Conservation (phyloP, 179 eudicot species). For the Silene noctiflora region DNA sequence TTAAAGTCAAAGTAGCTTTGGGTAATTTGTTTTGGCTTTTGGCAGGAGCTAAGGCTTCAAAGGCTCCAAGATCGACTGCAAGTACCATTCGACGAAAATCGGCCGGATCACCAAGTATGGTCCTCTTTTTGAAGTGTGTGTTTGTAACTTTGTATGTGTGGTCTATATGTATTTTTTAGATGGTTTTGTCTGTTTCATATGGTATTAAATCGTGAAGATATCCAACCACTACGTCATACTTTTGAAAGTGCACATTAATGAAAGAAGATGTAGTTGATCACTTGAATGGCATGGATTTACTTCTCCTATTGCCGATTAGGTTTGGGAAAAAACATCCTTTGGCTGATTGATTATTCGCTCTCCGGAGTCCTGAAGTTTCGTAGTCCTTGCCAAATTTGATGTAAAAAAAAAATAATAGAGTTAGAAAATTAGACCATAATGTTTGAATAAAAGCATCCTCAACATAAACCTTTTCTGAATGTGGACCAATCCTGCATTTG, state of each 20-base stretch:
- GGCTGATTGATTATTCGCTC: too few relatives aligned
- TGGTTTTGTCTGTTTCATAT: background rate
- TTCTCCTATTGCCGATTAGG: background rate
- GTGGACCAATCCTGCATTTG: background rate
- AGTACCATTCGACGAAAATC: constrained; percentile 65
- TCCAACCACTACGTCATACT: background rate
- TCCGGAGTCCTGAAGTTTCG: too few relatives aligned
- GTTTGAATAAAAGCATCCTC: too few relatives aligned
- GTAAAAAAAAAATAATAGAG: too few relatives aligned
- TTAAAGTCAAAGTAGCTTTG: background rate
- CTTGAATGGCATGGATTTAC: background rate
- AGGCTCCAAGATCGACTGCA: constrained; percentile 53
- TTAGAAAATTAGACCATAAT: too few relatives aligned
- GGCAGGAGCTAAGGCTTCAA: constrained; percentile 66
- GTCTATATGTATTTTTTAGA: background rate
- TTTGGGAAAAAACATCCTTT: background rate
- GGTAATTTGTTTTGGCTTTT: constrained; percentile 11
- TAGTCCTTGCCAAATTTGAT: too few relatives aligned
- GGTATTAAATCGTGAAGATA: background rate
- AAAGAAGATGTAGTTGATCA: background rate
- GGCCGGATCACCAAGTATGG: constrained; percentile 72
- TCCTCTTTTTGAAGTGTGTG: background rate
- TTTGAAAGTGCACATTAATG: background rate
- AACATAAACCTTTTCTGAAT: too few relatives aligned
- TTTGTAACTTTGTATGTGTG: background rate